These are phyloP conservation scores for Proliferodiscus dingleyae DNA, from an alignment of 2,329 filamentous ascomycete genomes.

Conservation along the genomic window DNA sequence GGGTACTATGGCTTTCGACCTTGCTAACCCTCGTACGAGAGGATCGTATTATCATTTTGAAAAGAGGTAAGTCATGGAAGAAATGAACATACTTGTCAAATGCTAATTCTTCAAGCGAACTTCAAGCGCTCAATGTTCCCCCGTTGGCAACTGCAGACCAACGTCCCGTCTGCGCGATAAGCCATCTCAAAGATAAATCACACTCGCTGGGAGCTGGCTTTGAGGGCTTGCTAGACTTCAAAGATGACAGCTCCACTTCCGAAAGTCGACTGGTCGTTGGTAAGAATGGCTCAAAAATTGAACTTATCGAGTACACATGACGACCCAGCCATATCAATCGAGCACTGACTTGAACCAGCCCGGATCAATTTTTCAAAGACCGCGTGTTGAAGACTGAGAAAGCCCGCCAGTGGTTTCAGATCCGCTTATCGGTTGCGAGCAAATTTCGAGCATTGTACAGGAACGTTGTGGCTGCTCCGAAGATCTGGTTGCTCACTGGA, in stretches of 20 bases:
- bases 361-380: neutral
- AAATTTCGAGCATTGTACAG: neutral
- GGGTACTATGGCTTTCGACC: neutral
- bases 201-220: neutral
- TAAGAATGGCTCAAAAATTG: neutral
- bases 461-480: neutral
- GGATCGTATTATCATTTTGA: neutral
- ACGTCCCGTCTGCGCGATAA: neutral
- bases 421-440: neutral
- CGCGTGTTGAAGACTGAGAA: neutral
- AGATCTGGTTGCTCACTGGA: neutral
- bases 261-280: neutral
- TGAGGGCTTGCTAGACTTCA: neutral
- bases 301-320: neutral
- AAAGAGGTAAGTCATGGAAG: neutral
- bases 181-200: no score
- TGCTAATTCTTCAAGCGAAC: no score
- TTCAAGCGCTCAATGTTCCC: no score
- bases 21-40: neutral
- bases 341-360: neutral
- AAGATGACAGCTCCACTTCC: neutral
- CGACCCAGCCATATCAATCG: neutral
- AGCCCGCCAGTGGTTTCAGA: neutral
- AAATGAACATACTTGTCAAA: neutral
- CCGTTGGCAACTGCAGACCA: neutral